Conservation (phyloP, 2,329 filamentous ascomycete species). For the Saccharata proteae region DNA sequence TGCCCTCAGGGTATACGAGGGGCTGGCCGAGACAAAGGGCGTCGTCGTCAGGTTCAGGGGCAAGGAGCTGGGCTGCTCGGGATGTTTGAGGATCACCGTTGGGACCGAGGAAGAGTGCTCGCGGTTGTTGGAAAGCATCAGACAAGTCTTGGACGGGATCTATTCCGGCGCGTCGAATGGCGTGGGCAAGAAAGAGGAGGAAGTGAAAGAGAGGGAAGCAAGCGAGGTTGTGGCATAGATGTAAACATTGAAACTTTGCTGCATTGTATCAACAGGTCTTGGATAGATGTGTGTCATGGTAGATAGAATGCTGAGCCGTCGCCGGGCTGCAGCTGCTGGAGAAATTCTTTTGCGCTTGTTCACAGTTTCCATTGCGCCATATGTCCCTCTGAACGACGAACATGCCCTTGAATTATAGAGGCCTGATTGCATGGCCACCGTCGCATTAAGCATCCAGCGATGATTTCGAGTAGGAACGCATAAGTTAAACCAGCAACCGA, state of each 20-base stretch:
- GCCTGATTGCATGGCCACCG: too few relatives aligned
- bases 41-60: constrained; percentile 92
- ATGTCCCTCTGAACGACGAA: too few relatives aligned
- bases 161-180: constrained; percentile 24
- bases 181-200: constrained; percentile 25
- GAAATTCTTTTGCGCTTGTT: too few relatives aligned
- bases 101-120: constrained; percentile 81
- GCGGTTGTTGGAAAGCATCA: constrained; percentile 60
- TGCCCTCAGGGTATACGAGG: constrained; percentile 72
- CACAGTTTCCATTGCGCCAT: too few relatives aligned
- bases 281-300: too few relatives aligned
- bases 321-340: too few relatives aligned
- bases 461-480: too few relatives aligned
- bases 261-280: background rate
- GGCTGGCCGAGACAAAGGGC: constrained; percentile 67
- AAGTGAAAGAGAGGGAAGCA: constrained; percentile 36
- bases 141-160: constrained; percentile 37
- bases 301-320: too few relatives aligned
- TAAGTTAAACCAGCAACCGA: too few relatives aligned
- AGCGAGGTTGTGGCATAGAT: constrained; percentile 36
- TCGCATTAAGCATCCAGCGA: too few relatives aligned
- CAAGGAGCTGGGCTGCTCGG: constrained; percentile 79
- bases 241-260: background rate
- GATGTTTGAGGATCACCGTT: constrained; percentile 82
- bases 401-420: too few relatives aligned